A percentile compares a stretch with the other conserved stretches of the same genome.
These are phyloP conservation scores for Calocybe indica DNA, from an alignment of 768 basidiomycete genomes.

Conservation along the genomic window DNA sequence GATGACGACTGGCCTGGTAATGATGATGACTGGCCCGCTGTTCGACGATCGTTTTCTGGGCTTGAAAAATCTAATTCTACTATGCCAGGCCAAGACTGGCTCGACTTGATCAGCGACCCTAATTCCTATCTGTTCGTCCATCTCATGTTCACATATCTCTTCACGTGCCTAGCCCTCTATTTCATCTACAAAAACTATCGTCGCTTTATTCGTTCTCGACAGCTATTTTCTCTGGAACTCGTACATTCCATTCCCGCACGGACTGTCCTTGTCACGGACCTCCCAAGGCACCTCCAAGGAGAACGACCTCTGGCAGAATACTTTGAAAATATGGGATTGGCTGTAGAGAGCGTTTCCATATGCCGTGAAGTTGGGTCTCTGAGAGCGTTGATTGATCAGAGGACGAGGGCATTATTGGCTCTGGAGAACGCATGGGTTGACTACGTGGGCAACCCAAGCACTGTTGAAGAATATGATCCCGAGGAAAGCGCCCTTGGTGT, in stretches of 20 bases:
- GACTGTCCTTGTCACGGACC: constrained; percentile 81
- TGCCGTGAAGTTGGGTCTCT: constrained; percentile 78
- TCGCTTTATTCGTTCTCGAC: constrained; percentile 83
- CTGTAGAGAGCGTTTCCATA: constrained; percentile 89
- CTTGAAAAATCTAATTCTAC: constrained; percentile 24
- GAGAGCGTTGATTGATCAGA: constrained; percentile 64
- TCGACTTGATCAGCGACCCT: constrained; percentile 86
- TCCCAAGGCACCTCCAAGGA: constrained; percentile 80
- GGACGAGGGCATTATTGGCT: constrained; percentile 74
- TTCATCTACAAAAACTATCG: constrained; percentile 88
- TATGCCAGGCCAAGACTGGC: constrained; percentile 51
- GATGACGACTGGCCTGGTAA: constrained; percentile 41
- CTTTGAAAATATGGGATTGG: constrained; percentile 83
- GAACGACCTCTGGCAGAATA: constrained; percentile 88
- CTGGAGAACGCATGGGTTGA: constrained; percentile 84
- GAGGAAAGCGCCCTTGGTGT: constrained; percentile 45
- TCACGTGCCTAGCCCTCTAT: constrained; percentile 80
- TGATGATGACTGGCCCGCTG: constrained; percentile 40
- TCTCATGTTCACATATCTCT: constrained; percentile 90
- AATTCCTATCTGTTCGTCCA: constrained; percentile 87
- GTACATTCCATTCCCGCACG: constrained; percentile 93
- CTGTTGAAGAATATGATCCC: constrained; percentile 76
- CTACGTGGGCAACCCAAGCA: constrained; percentile 93
- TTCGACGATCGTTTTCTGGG: constrained; percentile 9
- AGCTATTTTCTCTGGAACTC: constrained; percentile 90